Percentiles rank a stretch among this genome's conserved stretches.
These are phyloP conservation scores for Neurospora africana DNA, from an alignment of 495 filamentous ascomycete genomes.

Conservation along the genomic window DNA sequence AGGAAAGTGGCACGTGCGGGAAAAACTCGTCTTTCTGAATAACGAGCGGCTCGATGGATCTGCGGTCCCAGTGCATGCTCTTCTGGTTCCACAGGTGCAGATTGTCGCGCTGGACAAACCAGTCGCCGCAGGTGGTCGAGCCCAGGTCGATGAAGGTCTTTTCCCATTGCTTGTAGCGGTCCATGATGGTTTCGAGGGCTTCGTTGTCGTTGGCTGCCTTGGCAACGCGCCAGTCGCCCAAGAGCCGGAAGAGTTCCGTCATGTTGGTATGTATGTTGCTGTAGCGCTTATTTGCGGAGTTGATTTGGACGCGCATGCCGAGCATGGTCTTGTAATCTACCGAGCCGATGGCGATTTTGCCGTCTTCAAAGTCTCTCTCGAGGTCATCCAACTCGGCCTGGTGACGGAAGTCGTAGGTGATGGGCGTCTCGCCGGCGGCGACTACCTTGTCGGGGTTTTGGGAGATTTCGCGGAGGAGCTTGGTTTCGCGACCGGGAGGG, in stretches of 20 bases:
- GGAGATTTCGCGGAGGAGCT: conserved; percentile 17
- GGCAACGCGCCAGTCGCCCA: neutral
- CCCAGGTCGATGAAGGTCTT: conserved; percentile 2
- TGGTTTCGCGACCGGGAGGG: conserved; percentile 20
- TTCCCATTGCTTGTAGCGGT: conserved; percentile 5
- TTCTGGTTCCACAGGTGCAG: conserved; percentile 28
- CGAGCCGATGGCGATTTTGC: conserved; percentile 14
- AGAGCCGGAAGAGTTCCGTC: conserved; percentile 6
- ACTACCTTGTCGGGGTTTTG: conserved; percentile 1
- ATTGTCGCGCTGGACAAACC: conserved; percentile 35
- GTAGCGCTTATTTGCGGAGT: conserved; percentile 10
- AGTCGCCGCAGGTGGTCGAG: conserved; percentile 10
- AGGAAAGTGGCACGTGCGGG: conserved; percentile 30
- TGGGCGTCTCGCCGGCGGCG: conserved; percentile 9
- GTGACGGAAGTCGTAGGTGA: conserved; percentile 20
- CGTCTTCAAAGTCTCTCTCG: conserved; percentile 13
- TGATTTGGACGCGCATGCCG: conserved; percentile 17
- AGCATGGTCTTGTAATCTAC: conserved; percentile 9
- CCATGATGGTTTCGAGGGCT: neutral
- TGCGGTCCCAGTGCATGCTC: conserved; percentile 52
- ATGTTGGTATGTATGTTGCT: conserved; percentile 16
- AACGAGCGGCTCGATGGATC: conserved; percentile 39
- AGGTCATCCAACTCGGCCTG: conserved; percentile 22
- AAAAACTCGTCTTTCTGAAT: conserved; percentile 48
- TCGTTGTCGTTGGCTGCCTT: neutral